Evolutionary conservation across 495 filamentous ascomycete species (phyloP), one percentile per base, ranked within the genome.

Genomic region (Cercophora sp.): DNA sequence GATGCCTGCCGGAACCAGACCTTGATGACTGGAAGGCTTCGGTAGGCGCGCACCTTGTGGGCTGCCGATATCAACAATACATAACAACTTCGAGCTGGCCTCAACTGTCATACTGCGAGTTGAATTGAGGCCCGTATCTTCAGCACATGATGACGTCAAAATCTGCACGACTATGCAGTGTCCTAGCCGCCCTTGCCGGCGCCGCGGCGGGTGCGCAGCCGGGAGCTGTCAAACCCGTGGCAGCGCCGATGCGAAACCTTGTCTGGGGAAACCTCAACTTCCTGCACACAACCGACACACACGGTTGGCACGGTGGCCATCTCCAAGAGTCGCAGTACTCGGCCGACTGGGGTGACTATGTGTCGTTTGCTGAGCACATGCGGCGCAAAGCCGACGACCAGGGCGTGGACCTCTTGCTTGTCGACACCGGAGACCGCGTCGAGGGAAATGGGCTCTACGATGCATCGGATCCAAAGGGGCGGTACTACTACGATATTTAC

Each of bases 361-460:
- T 97, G 58, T 97, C 93, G 8, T 96, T 98, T 62, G 82, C 91
- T 18, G 70, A 83, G 26, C 89, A 89, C 58, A 82, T 98, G 78
- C 85, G 82, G 20, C 73, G 81, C 57, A 84, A 79, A 63, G 88
- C 89, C 19, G 87, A 96, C 61, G 75, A 80, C 3, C 76, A 84
- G 34, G 90, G 87, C 18, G 80, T 82, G 25, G 93, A 98, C 67
- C 70, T 98, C 20, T 72, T 97, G 19, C 80, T 98, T 19, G 78
- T 98, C 53, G 93, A 98, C 71, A 96, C 91, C 5, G 93, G 93
- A 24, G 93, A 98, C 63, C 79, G 93, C 26, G 82, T 96, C 55
- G 93, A 98, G 71, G 93, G 92, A 5, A 98, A 96, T 62, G 93
- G 91, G 2, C 79, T 98, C n/a, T 97, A 95, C 68, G 93, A 97